These are phyloP conservation scores for Drosera spatulata DNA, from an alignment of 179 eudicot species.

Conservation along the genomic window DNA sequence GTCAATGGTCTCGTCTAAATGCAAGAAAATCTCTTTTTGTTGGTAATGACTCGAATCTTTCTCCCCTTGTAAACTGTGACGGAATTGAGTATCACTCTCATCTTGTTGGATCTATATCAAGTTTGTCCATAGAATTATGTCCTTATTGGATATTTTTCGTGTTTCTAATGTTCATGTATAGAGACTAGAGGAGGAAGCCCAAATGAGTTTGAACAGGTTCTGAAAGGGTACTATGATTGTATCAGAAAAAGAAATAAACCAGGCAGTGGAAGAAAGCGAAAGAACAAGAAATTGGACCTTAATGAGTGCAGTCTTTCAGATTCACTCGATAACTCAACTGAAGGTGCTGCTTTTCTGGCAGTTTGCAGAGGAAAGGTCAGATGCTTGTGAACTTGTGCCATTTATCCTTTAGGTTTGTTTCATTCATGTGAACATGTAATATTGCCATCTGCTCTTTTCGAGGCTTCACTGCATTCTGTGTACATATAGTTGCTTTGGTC, in stretches of 20 bases:
- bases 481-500: too few species aligned
- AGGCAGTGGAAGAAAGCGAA: slow-evolving; percentile 25
- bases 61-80: slow-evolving; percentile 4
- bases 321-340: slow-evolving; percentile 6
- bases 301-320: not conserved
- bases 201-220: slow-evolving; percentile 63
- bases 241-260: slow-evolving; percentile 37
- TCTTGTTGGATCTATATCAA: not conserved
- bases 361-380: slow-evolving; percentile 98
- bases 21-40: slow-evolving; percentile 66
- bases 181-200: slow-evolving; percentile 88
- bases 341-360: slow-evolving; percentile 92
- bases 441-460: too few species aligned
- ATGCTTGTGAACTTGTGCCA: slow-evolving; percentile 1
- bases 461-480: too few species aligned
- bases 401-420: not conserved
- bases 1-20: slow-evolving; percentile 84
- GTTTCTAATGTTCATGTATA: slow-evolving; percentile 10
- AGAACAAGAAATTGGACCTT: slow-evolving; percentile 21
- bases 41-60: slow-evolving; percentile 37
- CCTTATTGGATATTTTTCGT: not conserved
- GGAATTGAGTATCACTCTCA: not conserved
- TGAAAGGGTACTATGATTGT: slow-evolving; percentile 65
- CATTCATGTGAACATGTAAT: not conserved
- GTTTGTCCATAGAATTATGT: not conserved